Evolutionary conservation across 208 protist species (phyloP), one percentile per base, ranked within the genome.

Genomic region (Trypanosoma congolense): DNA sequence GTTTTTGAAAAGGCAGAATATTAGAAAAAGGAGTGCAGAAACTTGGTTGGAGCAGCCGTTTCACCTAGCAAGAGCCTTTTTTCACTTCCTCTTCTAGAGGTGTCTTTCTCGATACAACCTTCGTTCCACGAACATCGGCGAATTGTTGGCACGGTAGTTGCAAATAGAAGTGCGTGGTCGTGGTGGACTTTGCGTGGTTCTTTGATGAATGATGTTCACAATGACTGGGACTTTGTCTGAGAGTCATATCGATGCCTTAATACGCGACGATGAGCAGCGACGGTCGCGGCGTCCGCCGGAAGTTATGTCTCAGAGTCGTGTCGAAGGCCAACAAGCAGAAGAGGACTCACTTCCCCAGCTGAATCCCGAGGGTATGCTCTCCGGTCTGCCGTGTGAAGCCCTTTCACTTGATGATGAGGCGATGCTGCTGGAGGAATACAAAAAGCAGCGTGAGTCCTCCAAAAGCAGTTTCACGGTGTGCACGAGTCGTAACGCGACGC

Each of bases 401-500:
- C 42, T 46, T 9, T 19, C 21, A 24, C 10, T 24, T 9, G 21
- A 24, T 2, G 31, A 53, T 0, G 59, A 56, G 33, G 59, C 49
- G 50, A 29, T 42, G 30, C 50, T 36, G 29, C 50, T 48, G 12
- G n/a, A 38, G 4, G 67, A 80, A 53, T 79, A 79, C 55, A 14
- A 64, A 30, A 14, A 33, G 4, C 19, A 14, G 6, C 5, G n/a
- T 25, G 9, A 16, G 21, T 14, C 16, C n/a, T 25, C 24, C 0
- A 54, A 56, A 21, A 18, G 25, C 2, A 35, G 44, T 12, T 6
- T 56, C 19, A 41, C 1, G n/a, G n/a, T n/a, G 36, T 16, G 14
- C 2, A 3, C 41, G 57, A 36, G 35, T 6, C 29, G 46, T 45
- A 26, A 52, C 10, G 22, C 8, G 3, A 38, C 24, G 22, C 55